Conservation (phyloP, 2,329 filamentous ascomycete species). For the Myriangium duriaei region DNA sequence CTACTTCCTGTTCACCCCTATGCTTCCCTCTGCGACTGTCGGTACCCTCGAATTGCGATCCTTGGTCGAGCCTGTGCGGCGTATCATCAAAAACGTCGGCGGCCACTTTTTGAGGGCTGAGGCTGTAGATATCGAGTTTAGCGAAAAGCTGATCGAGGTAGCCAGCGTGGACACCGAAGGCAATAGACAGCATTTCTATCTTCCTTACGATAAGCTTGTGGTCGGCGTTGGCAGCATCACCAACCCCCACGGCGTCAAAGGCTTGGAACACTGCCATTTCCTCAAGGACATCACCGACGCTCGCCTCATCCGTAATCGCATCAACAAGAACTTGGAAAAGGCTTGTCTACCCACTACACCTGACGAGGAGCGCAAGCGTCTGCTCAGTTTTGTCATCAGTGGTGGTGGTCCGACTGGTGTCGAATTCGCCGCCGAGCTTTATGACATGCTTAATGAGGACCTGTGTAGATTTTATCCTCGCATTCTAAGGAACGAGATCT, state of each 20-base stretch:
- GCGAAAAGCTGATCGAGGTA: slow-evolving; percentile 78
- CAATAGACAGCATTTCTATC: slow-evolving; percentile 70
- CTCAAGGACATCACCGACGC: slow-evolving; percentile 93
- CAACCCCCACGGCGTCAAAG: slow-evolving; percentile 91
- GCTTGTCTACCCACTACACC: slow-evolving; percentile 86
- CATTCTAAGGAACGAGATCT: slow-evolving; percentile 91
- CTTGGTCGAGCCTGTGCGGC: slow-evolving; percentile 81
- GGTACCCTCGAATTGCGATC: slow-evolving; percentile 86
- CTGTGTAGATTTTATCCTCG: slow-evolving; percentile 71
- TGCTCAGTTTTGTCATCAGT: slow-evolving; percentile 91
- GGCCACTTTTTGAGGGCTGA: slow-evolving; percentile 84
- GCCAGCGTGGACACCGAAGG: slow-evolving; percentile 60
- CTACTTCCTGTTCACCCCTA: slow-evolving; percentile 96
- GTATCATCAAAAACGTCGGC: slow-evolving; percentile 62
- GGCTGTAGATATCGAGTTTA: slow-evolving; percentile 85
- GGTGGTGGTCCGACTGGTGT: slow-evolving; percentile 94
- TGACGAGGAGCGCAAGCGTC: slow-evolving; percentile 72
- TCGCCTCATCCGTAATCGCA: slow-evolving; percentile 72
- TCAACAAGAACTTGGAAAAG: slow-evolving; percentile 79
- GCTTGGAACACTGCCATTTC: slow-evolving; percentile 85
- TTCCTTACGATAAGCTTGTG: slow-evolving; percentile 94
- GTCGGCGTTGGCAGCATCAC: slow-evolving; percentile 71
- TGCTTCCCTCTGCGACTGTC: slow-evolving; percentile 93
- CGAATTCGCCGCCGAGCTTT: slow-evolving; percentile 93
- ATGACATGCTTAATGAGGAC: slow-evolving; percentile 93